phyloP scores from a whole-genome alignment of 2,329 filamentous ascomycete genomes.

The Neofusicoccum sp. region DNA sequence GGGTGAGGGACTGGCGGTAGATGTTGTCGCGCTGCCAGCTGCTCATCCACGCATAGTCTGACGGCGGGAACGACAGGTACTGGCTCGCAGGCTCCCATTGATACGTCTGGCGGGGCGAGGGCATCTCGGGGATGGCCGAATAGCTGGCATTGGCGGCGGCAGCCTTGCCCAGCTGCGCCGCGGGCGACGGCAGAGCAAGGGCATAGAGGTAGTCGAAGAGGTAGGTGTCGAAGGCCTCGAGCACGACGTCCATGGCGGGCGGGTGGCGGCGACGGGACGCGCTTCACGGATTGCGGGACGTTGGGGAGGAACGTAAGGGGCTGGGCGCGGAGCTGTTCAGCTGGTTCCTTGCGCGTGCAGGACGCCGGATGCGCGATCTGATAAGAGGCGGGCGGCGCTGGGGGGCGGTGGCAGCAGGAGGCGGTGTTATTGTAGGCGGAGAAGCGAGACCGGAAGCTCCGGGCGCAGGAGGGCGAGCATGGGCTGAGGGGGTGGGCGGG shows the following conservation, averaged over 20 bases:
- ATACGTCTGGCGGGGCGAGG: conserved; percentile 48
- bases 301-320: not conserved
- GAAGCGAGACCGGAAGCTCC: conserved; percentile 5
- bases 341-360: not conserved
- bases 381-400: not conserved
- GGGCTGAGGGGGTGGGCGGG: not conserved
- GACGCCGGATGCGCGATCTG: not conserved
- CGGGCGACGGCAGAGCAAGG: conserved; percentile 60
- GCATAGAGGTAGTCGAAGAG: conserved; percentile 79
- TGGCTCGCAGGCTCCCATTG: conserved; percentile 70
- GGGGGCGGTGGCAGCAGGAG: not conserved
- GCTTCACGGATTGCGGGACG: not conserved
- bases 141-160: conserved; percentile 55
- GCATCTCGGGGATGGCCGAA: conserved; percentile 40
- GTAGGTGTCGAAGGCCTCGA: conserved; percentile 81
- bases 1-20: conserved; percentile 68
- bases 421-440: conserved; percentile 8
- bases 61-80: conserved; percentile 68
- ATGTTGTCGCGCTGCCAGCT: conserved; percentile 74
- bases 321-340: not conserved
- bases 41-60: conserved; percentile 75
- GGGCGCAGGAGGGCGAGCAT: not conserved
- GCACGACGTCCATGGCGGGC: conserved; percentile 80
- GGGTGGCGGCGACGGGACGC: not conserved
- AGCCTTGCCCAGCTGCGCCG: conserved; percentile 32